Evolutionary conservation across 371 early-diverging fungal genomes (phyloP).

Genomic region (Synchytrium microbalum): DNA sequence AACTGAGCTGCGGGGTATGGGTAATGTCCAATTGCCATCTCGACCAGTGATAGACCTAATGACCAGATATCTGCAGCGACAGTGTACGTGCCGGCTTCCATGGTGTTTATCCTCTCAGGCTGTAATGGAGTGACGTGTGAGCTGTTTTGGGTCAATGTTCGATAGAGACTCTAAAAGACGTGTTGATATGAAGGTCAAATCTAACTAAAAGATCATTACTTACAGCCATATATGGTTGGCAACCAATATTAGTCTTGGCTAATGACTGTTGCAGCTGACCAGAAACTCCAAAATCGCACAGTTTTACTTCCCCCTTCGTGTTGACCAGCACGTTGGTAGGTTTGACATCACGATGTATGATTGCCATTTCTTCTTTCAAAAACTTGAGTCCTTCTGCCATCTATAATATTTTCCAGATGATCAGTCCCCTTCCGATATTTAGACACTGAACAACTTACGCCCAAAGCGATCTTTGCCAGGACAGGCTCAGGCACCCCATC

Average conservation of each 20-base stretch:
- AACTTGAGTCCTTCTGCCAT: conserved; percentile 83
- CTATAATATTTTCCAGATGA: conserved; percentile 38
- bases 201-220: conserved; percentile 4
- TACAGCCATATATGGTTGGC: conserved; percentile 92
- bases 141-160: conserved; percentile 70
- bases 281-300: conserved; percentile 72
- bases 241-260: conserved; percentile 90
- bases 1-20: conserved; percentile 57
- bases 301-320: conserved; percentile 75
- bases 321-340: conserved; percentile 91
- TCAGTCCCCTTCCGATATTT: not conserved
- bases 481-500: conserved; percentile 77
- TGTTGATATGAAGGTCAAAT: not conserved
- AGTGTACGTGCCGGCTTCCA: conserved; percentile 73
- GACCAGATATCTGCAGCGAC: conserved; percentile 94
- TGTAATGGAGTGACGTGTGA: conserved; percentile 46
- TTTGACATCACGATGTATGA: conserved; percentile 92
- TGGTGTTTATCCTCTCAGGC: conserved; percentile 88
- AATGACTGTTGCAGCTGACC: conserved; percentile 83
- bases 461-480: conserved; percentile 64
- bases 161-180: conserved; percentile 24
- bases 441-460: conserved; percentile 39
- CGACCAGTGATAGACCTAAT: conserved; percentile 79
- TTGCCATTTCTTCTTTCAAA: conserved; percentile 77
- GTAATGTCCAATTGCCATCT: conserved; percentile 80